phyloP scores from a whole-genome alignment of 1,139 yeast species.

The Ogataea hybrid region DNA sequence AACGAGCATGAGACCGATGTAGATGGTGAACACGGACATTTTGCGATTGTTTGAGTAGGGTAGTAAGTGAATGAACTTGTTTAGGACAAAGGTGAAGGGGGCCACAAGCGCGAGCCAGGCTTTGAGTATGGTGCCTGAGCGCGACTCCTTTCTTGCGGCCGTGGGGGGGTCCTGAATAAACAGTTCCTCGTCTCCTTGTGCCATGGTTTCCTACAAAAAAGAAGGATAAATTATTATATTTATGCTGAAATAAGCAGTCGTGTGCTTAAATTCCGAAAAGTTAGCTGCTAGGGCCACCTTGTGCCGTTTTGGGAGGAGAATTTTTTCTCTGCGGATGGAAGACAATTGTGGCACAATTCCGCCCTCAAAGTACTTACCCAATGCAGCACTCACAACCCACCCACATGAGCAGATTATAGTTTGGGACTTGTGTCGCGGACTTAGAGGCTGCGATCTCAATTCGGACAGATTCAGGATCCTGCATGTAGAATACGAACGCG shows the following conservation, averaged over 20 bases:
- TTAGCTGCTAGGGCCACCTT: neutral
- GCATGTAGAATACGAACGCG: too few species aligned
- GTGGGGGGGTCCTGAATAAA: neutral
- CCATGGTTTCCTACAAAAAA: neutral
- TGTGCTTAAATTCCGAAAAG: neutral
- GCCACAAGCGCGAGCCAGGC: constrained; percentile 5
- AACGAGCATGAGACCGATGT: constrained; percentile 12
- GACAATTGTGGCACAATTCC: neutral
- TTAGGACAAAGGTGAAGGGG: constrained; percentile 9
- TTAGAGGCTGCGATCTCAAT: too few species aligned
- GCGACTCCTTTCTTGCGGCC: neutral
- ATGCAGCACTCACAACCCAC: too few species aligned
- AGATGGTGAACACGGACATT: constrained; percentile 14
- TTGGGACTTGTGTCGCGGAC: too few species aligned
- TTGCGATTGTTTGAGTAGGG: constrained; percentile 8
- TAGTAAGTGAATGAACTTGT: constrained; percentile 3
- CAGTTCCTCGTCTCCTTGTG: neutral
- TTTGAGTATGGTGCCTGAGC: neutral
- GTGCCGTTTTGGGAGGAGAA: neutral
- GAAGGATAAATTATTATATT: neutral
- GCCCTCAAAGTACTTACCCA: neutral
- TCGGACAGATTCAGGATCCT: too few species aligned
- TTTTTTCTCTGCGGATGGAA: neutral
- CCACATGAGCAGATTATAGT: too few species aligned
- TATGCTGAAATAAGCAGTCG: neutral